Evolutionary conservation across 139 green algal species (phyloP).

Genomic region (Trebouxia sp.): DNA sequence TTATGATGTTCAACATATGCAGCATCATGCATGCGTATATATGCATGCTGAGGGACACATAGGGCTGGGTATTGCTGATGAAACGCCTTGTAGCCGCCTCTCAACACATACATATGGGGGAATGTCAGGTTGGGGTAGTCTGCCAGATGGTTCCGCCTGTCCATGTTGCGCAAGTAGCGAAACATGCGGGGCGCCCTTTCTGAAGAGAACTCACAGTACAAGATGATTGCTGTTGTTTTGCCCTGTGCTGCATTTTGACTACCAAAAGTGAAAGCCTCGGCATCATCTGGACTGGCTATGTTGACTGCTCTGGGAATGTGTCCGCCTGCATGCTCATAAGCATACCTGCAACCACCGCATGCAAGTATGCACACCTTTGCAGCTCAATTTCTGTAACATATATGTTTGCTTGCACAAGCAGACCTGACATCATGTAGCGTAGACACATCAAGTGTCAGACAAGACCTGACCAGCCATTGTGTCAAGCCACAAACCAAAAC

Average conservation of each 20-base stretch:
- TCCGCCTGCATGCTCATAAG: conserved; percentile 27
- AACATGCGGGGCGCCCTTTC: conserved; percentile 32
- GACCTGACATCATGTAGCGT: too few relatives aligned
- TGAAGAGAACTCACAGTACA: conserved; percentile 34
- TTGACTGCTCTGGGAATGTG: conserved; percentile 25
- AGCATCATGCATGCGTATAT: conserved; percentile 26
- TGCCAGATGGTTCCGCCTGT: conserved; percentile 12
- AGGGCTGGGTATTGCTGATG: conserved; percentile 21
- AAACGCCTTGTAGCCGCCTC: conserved; percentile 28
- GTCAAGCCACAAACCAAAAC: too few relatives aligned
- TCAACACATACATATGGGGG: conserved; percentile 31
- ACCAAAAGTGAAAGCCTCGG: conserved; percentile 13
- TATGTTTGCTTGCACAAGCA: too few relatives aligned
- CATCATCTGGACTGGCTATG: conserved; percentile 7
- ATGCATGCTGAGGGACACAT: conserved; percentile 3
- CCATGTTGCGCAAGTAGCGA: conserved; percentile 27
- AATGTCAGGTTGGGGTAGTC: conserved; percentile 22
- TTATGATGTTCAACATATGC: not conserved
- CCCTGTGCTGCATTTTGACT: not conserved
- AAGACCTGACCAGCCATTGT: too few relatives aligned
- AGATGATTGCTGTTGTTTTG: not conserved
- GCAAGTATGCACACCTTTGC: too few relatives aligned
- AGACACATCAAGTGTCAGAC: too few relatives aligned
- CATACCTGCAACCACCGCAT: not conserved
- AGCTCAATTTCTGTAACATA: too few relatives aligned